These are phyloP conservation scores for Warburgia ugandensis DNA, from an alignment of 164 flowering plant species.

Conservation along the genomic window DNA sequence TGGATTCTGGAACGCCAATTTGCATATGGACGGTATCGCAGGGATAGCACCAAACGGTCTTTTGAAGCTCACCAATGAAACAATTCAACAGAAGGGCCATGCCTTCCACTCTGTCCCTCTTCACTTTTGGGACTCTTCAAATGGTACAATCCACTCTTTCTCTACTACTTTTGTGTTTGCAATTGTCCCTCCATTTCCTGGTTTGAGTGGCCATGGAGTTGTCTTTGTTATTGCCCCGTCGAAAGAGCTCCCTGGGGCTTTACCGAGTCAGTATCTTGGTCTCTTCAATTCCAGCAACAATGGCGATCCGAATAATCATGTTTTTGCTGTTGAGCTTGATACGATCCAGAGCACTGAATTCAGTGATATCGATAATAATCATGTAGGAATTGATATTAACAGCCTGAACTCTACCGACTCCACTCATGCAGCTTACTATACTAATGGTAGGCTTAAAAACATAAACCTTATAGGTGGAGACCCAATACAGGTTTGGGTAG, in stretches of 20 bases:
- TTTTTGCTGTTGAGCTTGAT: conserved; percentile 41
- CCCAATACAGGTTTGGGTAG: conserved; percentile 16
- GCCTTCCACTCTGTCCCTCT: conserved; percentile 18
- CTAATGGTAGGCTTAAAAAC: conserved; percentile 4
- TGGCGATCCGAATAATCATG: conserved; percentile 26
- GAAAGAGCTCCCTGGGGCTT: conserved; percentile 5
- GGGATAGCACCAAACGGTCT: conserved; percentile 8
- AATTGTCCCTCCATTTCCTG: conserved; percentile 6
- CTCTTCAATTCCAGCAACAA: conserved; percentile 25
- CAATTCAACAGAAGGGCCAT: conserved; percentile 9
- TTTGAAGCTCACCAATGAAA: conserved; percentile 3
- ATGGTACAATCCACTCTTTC: conserved; percentile 12
- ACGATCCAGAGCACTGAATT: conserved; percentile 16
- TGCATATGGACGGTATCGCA: conserved; percentile 10
- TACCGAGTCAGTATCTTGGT: conserved; percentile 25
- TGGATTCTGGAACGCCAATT: conserved; percentile 10
- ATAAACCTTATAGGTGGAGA: conserved; percentile 22
- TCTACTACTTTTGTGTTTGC: conserved; percentile 18
- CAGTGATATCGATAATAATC: conserved; percentile 28
- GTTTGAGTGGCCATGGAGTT: conserved; percentile 13
- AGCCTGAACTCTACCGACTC: conserved; percentile 23
- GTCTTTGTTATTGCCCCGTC: conserved; percentile 14
- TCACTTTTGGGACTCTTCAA: conserved; percentile 2
- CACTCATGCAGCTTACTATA: conserved; percentile 22
- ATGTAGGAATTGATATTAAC: conserved; percentile 50